Percentiles rank a stretch among this genome's conserved stretches.
These are phyloP conservation scores for Thymus quinquecostatus DNA, from an alignment of 257 asterid species.

Conservation along the genomic window DNA sequence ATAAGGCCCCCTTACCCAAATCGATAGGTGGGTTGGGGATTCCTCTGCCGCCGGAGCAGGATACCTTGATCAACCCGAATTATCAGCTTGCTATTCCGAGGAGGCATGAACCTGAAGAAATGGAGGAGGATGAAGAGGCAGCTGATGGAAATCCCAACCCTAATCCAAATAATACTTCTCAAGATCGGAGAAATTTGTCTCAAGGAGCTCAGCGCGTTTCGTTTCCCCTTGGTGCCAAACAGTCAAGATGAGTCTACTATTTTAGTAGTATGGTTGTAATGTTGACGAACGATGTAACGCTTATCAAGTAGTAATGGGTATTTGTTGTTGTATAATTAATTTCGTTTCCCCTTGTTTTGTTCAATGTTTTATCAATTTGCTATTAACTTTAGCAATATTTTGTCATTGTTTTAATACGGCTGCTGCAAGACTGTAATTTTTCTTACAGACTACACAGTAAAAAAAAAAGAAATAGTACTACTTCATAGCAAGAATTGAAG, in stretches of 20 bases:
- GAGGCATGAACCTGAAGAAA: slow-evolving; percentile 62
- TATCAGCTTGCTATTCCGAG: slow-evolving; percentile 77
- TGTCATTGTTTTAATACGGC: no score
- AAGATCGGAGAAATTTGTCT: slow-evolving; percentile 52
- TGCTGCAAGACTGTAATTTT: no score
- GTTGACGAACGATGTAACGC: neutral
- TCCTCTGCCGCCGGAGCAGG: slow-evolving; percentile 82
- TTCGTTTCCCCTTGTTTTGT: no score
- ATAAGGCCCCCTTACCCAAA: slow-evolving; percentile 77
- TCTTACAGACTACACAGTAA: no score
- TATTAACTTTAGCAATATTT: no score
- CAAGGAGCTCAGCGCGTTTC: slow-evolving; percentile 81
- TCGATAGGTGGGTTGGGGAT: slow-evolving; percentile 59
- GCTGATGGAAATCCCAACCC: slow-evolving; percentile 45
- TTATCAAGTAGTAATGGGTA: neutral
- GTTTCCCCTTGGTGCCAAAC: slow-evolving; percentile 71
- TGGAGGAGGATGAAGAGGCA: slow-evolving; percentile 76
- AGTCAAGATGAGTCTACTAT: slow-evolving; percentile 43
- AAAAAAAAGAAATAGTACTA: no score
- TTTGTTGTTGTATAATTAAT: neutral
- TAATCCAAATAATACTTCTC: slow-evolving; percentile 37
- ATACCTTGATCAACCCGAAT: slow-evolving; percentile 81
- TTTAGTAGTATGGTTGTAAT: neutral
- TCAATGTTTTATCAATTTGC: no score
- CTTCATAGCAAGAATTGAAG: no score